These are phyloP conservation scores for Noccaea caerulescens DNA, from an alignment of 345 rosid genomes.

Conservation along the genomic window DNA sequence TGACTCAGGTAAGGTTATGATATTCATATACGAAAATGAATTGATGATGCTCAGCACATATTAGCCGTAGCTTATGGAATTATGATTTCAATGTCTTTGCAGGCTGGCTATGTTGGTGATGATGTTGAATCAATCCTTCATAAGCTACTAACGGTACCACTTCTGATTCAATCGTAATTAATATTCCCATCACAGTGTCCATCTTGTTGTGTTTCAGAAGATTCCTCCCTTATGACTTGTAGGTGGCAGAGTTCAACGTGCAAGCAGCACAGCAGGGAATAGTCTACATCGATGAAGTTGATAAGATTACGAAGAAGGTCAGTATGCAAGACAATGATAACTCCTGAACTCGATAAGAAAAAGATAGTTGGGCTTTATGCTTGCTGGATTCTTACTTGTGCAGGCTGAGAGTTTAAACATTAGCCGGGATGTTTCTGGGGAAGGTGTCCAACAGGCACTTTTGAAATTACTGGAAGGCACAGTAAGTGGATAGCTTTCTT, in stretches of 20 bases:
- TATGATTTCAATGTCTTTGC: constrained; percentile 32
- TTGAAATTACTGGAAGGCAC: constrained; percentile 97
- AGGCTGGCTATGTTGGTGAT: constrained; percentile 99
- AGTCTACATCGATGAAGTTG: constrained; percentile 96
- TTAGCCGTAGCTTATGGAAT: neutral
- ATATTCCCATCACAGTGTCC: neutral
- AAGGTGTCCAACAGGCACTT: constrained; percentile 97
- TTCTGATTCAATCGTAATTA: neutral
- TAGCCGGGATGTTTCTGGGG: constrained; percentile 97
- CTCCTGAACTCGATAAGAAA: constrained; percentile 11
- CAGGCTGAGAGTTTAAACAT: constrained; percentile 96
- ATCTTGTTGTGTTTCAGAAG: neutral
- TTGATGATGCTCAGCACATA: neutral
- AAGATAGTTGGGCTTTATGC: constrained; percentile 19
- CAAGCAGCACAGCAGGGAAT: constrained; percentile 98
- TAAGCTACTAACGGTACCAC: constrained; percentile 72
- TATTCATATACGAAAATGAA: neutral
- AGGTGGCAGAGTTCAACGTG: constrained; percentile 91
- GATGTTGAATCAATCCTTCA: constrained; percentile 95
- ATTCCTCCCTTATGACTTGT: constrained; percentile 30
- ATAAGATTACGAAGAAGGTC: constrained; percentile 96
- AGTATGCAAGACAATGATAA: constrained; percentile 23
- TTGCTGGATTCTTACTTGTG: constrained; percentile 39
- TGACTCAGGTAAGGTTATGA: constrained; percentile 68
- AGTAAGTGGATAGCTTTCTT: constrained; percentile 58